Conservation (phyloP, 208 protist genomes). For the Wallacemonas sp. region DNA sequence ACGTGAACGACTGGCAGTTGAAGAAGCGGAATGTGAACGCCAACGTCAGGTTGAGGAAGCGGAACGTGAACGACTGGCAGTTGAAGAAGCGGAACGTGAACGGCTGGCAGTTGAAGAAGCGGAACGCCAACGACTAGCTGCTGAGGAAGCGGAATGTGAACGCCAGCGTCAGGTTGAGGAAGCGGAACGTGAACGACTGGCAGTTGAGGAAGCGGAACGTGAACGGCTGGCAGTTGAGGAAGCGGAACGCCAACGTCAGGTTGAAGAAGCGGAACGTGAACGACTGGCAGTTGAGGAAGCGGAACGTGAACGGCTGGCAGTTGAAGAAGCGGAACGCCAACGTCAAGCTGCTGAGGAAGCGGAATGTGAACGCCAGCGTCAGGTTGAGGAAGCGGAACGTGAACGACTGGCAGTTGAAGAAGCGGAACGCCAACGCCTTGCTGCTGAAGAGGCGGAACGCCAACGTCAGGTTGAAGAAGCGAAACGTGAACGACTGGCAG, state of each 20-base stretch:
- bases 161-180: conserved; percentile 5
- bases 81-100: conserved; percentile 14
- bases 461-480: not conserved
- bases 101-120: conserved; percentile 9
- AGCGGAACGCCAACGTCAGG: too few relatives aligned
- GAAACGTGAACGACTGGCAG: too few relatives aligned
- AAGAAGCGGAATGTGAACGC: not conserved
- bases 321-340: conserved; percentile 6
- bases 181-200: conserved; percentile 6
- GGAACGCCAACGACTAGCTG: conserved; percentile 9
- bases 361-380: not conserved
- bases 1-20: too few relatives aligned
- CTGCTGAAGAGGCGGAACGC: not conserved
- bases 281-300: not conserved
- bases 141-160: too few relatives aligned
- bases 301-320: too few relatives aligned
- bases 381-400: conserved; percentile 7
- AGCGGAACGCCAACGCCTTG: not conserved
- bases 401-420: too few relatives aligned
- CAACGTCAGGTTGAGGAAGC: not conserved
- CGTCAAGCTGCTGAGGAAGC: not conserved
- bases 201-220: not conserved
- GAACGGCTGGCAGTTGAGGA: too few relatives aligned
- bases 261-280: not conserved
- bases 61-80: too few relatives aligned